Evolutionary conservation across 352 stramenopile genomes (phyloP), one percentile per base, ranked within the genome.

Genomic region (Pythium biforme): DNA sequence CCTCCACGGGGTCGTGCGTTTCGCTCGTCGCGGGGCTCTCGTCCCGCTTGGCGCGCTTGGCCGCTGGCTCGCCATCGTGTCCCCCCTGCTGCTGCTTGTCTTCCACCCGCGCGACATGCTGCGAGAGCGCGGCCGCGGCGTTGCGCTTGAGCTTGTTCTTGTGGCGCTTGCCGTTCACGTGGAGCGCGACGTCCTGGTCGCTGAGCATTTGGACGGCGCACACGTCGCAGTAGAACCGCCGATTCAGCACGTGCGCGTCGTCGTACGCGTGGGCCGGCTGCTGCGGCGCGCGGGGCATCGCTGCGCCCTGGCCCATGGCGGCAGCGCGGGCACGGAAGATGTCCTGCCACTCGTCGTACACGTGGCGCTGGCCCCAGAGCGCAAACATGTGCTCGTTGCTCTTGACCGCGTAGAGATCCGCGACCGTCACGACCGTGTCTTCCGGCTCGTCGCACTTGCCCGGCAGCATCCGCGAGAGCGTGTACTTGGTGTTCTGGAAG

Each of bases 401-500:
- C 57, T 88, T 89, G 33, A 80, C 90, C 2, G 76, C 74, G 33
- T 73, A 77, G 4, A 95, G 64, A 9, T 88, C 66, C 0, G 73
- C 57, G 19, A 95, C 79, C 25, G 77, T 88, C 40, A 89, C 79
- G 3, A 46, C 26, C n/a, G 40, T 41, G 34, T 70, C 60, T 34
- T 47, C 67, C 17, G 55, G 31, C 26, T 81, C 70, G 41, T 89
- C 79, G 25, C 73, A 71, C 41, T 86, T 92, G 57, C 69, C 76
- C 23, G 86, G 84, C 22, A 95, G 67, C 86, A 95, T 95, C 26
- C 86, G 80, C 59, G 75, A 89, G 31, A 95, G 63, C 39, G 80
- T 94, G 81, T 97, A 97, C 79, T 97, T 97, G 62, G 86, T 91
- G 74, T 96, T 97, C 55, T 94, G 85, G 51, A 84, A 95, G 50